Conservation (phyloP, 495 filamentous ascomycete genomes). For the Penicillium robsamsonii region DNA sequence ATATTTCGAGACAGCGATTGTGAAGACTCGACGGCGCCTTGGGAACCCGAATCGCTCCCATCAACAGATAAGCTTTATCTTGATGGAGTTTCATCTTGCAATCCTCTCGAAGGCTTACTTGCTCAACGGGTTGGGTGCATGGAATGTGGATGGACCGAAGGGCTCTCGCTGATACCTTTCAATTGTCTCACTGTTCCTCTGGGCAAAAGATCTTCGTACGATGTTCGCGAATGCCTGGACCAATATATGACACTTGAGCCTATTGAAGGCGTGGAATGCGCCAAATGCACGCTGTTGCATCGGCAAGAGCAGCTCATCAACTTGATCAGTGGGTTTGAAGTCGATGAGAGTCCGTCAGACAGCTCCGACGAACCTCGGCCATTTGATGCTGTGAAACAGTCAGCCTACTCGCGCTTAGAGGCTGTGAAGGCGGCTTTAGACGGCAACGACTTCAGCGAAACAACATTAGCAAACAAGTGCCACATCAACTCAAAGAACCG, state of each 20-base stretch:
- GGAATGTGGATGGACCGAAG: conserved; percentile 80
- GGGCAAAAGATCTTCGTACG: conserved; percentile 52
- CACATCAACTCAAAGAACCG: conserved; percentile 66
- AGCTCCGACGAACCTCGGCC: conserved; percentile 24
- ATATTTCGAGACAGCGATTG: conserved; percentile 29
- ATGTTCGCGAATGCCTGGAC: conserved; percentile 75
- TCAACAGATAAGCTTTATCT: conserved; percentile 6
- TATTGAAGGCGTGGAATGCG: conserved; percentile 86
- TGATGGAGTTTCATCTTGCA: conserved; percentile 35
- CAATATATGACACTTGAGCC: conserved; percentile 80
- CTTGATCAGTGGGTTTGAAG: conserved; percentile 39
- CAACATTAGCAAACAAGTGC: conserved; percentile 68
- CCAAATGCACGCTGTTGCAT: conserved; percentile 78
- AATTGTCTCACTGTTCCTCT: conserved; percentile 89
- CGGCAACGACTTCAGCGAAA: conserved; percentile 77
- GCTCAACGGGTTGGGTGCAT: conserved; percentile 91
- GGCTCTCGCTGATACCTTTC: conserved; percentile 84
- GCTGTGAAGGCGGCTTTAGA: conserved; percentile 68
- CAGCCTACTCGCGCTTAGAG: conserved; percentile 45
- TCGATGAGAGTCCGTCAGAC: conserved; percentile 24
- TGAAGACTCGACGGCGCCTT: background rate
- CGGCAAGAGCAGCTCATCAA: conserved; percentile 47
- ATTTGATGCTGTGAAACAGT: conserved; percentile 31
- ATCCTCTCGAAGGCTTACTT: conserved; percentile 82
- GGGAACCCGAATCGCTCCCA: background rate